A percentile compares a stretch with the other conserved stretches of the same genome.
Evolutionary conservation across 768 basidiomycete genomes (phyloP).

Genomic region (Rhizopogon rudus): DNA sequence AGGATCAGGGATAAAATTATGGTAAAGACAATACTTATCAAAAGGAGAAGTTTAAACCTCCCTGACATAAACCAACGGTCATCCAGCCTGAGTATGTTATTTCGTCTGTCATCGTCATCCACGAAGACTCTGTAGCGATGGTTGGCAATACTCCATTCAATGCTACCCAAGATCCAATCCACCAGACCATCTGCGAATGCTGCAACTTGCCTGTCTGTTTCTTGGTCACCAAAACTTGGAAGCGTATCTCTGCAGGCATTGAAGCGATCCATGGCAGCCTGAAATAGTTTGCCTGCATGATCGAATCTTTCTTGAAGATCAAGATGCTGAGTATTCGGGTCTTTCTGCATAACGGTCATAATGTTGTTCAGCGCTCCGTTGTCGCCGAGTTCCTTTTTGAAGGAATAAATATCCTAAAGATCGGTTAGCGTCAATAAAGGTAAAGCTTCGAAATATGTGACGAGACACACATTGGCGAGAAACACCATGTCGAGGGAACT

Average conservation of each 20-base stretch:
- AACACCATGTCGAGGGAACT: conserved; percentile 21
- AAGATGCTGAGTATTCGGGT: conserved; percentile 17
- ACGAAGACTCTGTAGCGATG: conserved; percentile 21
- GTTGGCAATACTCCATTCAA: conserved; percentile 23
- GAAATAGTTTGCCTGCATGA: conserved; percentile 16
- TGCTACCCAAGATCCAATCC: conserved; percentile 22
- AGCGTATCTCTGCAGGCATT: conserved; percentile 13
- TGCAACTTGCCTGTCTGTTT: conserved; percentile 13
- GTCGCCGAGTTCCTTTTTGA: conserved; percentile 24
- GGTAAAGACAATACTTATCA: background rate
- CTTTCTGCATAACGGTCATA: conserved; percentile 21
- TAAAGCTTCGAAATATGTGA: background rate
- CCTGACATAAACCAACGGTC: background rate
- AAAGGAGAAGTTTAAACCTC: background rate
- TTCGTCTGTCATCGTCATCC: conserved; percentile 16
- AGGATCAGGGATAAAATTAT: background rate
- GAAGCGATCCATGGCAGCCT: conserved; percentile 17
- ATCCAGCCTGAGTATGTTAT: conserved; percentile 14
- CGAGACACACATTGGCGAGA: conserved; percentile 17
- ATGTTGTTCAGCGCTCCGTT: conserved; percentile 25
- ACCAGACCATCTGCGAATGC: conserved; percentile 21
- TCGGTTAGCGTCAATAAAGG: background rate
- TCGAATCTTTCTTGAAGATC: conserved; percentile 20
- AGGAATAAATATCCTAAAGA: conserved; percentile 23
- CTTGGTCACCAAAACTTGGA: conserved; percentile 11